Evolutionary conservation across 257 asterid species (phyloP).

Genomic region (Capsicum chinense): DNA sequence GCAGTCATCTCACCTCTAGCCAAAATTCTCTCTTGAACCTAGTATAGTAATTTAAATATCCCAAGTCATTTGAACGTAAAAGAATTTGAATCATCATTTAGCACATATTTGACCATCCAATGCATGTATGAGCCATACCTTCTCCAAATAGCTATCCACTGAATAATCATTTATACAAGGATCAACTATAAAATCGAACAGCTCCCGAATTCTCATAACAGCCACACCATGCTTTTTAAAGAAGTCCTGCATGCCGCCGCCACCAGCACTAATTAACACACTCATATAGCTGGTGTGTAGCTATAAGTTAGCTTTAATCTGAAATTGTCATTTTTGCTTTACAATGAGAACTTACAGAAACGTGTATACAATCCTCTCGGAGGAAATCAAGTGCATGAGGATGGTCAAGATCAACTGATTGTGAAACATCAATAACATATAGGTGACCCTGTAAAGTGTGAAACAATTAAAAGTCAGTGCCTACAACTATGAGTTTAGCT

Average conservation of each 20-base stretch:
- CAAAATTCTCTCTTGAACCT: constrained; percentile 82
- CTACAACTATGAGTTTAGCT: background rate
- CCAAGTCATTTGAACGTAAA: background rate
- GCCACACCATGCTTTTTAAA: constrained; percentile 88
- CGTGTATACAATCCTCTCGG: constrained; percentile 82
- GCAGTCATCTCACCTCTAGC: constrained; percentile 83
- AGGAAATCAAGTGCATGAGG: constrained; percentile 94
- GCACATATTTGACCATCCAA: background rate
- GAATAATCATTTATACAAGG: constrained; percentile 77
- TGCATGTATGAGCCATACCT: constrained; percentile 48
- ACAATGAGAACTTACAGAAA: constrained; percentile 61
- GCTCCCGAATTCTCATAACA: constrained; percentile 85
- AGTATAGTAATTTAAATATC: constrained; percentile 25
- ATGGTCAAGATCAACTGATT: constrained; percentile 97
- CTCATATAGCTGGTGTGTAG: background rate
- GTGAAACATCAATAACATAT: constrained; percentile 92
- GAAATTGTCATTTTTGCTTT: background rate
- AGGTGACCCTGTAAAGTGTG: constrained; percentile 71
- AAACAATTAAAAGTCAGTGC: constrained; percentile 22
- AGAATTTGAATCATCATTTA: background rate
- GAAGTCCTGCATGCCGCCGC: constrained; percentile 65
- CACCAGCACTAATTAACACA: constrained; percentile 5
- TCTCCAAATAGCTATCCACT: constrained; percentile 85
- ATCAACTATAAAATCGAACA: constrained; percentile 91
- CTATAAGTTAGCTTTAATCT: background rate